phyloP scores from a whole-genome alignment of 2,329 filamentous ascomycete genomes.

The Xylariales sp. region DNA sequence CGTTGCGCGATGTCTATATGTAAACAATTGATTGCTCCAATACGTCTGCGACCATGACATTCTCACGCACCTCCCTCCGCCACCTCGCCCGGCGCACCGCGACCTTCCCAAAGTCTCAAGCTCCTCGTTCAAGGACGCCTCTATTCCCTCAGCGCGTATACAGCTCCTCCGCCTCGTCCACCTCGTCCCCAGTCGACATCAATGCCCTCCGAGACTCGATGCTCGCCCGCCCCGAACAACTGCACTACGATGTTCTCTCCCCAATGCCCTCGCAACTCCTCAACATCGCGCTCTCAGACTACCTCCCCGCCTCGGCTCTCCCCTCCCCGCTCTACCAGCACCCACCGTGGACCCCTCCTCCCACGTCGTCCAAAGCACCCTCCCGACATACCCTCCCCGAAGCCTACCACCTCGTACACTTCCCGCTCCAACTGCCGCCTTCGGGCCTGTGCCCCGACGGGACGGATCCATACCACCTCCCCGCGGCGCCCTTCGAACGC shows the following conservation, averaged over 20 bases:
- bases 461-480: conserved; percentile 74
- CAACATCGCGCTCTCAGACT: conserved; percentile 53
- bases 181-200: conserved; percentile 11
- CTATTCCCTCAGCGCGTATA: conserved; percentile 1
- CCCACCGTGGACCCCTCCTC: conserved; percentile 2
- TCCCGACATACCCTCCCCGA: conserved; percentile 41
- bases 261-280: conserved; percentile 64
- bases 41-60: too few relatives aligned
- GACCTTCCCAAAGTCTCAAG: background rate
- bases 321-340: too few relatives aligned
- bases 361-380: background rate
- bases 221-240: conserved; percentile 18
- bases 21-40: too few relatives aligned
- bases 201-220: conserved; percentile 20
- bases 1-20: too few relatives aligned
- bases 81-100: conserved; percentile 4
- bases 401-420: conserved; percentile 83
- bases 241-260: conserved; percentile 34
- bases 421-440: conserved; percentile 64
- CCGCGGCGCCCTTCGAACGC: conserved; percentile 65
- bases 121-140: background rate
- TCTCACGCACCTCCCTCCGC: conserved; percentile 2
- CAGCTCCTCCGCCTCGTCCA: background rate
- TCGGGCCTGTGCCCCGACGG: conserved; percentile 71
- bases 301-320: conserved; percentile 35